phyloP scores from a whole-genome alignment of 2,329 filamentous ascomycete species.

The Scedosporium dehoogii region DNA sequence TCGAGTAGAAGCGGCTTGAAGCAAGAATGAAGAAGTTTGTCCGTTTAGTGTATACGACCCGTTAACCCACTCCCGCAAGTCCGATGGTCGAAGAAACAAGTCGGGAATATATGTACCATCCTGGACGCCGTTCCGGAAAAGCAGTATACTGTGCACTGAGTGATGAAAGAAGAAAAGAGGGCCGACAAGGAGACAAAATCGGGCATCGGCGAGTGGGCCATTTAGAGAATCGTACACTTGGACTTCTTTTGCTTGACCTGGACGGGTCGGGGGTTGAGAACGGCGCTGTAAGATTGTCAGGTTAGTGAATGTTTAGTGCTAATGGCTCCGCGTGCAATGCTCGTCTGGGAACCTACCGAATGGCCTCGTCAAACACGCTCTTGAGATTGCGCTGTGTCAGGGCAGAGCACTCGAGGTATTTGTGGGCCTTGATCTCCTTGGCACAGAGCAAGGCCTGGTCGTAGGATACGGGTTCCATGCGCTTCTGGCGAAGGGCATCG shows the following conservation, averaged over 20 bases:
- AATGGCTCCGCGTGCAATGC: constrained; percentile 10
- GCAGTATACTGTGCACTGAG: constrained; percentile 10
- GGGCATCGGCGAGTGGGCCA: neutral
- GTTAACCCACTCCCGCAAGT: constrained; percentile 8
- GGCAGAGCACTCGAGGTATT: constrained; percentile 96
- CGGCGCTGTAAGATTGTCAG: constrained; percentile 44
- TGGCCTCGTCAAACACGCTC: constrained; percentile 97
- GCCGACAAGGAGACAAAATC: neutral
- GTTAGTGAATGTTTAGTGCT: constrained; percentile 9
- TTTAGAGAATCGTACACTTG: constrained; percentile 62
- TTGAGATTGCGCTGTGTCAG: constrained; percentile 95
- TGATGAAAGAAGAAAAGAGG: neutral
- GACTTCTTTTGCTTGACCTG: constrained; percentile 49
- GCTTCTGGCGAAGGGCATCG: constrained; percentile 76
- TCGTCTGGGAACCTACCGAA: constrained; percentile 56
- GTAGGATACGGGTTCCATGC: constrained; percentile 95
- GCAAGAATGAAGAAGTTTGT: constrained; percentile 14
- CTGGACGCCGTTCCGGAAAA: constrained; percentile 9
- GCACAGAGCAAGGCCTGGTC: constrained; percentile 82
- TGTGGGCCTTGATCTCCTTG: constrained; percentile 91
- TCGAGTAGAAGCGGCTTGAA: constrained; percentile 5
- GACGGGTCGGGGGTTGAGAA: constrained; percentile 57
- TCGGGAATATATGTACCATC: constrained; percentile 14
- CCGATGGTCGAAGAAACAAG: constrained; percentile 17
- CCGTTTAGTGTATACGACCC: constrained; percentile 3